phyloP scores from a whole-genome alignment of 345 rosid genomes.

The Eucalyptus cloeziana region DNA sequence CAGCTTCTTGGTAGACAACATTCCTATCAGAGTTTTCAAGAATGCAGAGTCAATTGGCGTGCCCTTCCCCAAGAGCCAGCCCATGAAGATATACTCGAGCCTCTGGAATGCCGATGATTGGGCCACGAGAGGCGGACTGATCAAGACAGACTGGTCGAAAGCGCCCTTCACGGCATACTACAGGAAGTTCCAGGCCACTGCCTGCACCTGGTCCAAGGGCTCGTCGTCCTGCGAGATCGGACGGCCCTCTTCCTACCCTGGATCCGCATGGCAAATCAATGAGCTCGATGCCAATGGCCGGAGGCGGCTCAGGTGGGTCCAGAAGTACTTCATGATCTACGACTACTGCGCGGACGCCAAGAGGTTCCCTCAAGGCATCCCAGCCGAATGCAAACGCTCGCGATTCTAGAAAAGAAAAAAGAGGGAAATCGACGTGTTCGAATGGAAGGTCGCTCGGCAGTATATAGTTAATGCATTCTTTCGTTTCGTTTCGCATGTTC shows the following conservation, averaged over 20 bases:
- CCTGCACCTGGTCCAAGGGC: background rate
- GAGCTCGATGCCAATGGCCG: conserved; percentile 19
- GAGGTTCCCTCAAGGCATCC: conserved; percentile 44
- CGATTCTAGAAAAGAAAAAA: background rate
- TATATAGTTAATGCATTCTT: background rate
- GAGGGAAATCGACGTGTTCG: background rate
- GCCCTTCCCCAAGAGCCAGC: conserved; percentile 33
- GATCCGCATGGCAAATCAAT: background rate
- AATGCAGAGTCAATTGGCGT: conserved; percentile 31
- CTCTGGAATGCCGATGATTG: conserved; percentile 55
- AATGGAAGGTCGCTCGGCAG: background rate
- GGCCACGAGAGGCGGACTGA: conserved; percentile 52
- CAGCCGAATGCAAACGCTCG: conserved; percentile 22
- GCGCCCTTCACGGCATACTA: conserved; percentile 52
- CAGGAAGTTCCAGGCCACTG: conserved; percentile 21
- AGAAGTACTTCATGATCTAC: conserved; percentile 42
- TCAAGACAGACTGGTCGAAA: conserved; percentile 49
- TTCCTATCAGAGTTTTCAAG: conserved; percentile 46
- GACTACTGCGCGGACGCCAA: conserved; percentile 35
- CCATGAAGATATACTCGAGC: conserved; percentile 50
- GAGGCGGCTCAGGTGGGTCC: conserved; percentile 34
- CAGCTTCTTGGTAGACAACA: conserved; percentile 40
- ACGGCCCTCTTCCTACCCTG: background rate
- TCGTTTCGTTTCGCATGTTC: background rate
- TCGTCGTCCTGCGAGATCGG: background rate